Conservation (phyloP, 2,329 filamentous ascomycete species). For the Penicillium polonicum region DNA sequence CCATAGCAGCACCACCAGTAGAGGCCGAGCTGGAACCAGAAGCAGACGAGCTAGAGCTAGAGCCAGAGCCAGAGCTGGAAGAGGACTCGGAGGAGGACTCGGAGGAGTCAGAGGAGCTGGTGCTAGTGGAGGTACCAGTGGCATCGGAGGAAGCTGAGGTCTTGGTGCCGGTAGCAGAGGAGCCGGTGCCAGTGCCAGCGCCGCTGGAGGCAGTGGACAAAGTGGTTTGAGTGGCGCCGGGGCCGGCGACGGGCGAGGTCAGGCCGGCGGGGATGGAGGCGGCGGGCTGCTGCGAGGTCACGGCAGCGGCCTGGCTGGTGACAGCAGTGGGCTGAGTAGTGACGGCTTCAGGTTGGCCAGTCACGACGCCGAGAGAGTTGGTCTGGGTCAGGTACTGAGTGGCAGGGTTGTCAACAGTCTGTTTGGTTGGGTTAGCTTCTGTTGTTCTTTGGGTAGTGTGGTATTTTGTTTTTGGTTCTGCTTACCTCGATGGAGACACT, state of each 20-base stretch:
- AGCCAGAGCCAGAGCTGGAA: conserved; percentile 7
- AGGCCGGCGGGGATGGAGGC: conserved; percentile 45
- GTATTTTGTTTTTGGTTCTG: conserved; percentile 1
- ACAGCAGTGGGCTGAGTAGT: conserved; percentile 35
- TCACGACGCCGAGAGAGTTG: conserved; percentile 51
- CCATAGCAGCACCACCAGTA: conserved; percentile 35
- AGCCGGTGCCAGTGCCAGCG: conserved; percentile 19
- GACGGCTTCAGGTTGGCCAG: conserved; percentile 44
- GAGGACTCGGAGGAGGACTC: not conserved
- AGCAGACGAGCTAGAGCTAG: conserved; percentile 11
- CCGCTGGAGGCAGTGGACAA: conserved; percentile 19
- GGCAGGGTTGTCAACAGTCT: conserved; percentile 41
- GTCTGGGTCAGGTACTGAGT: conserved; percentile 49
- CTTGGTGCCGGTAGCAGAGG: conserved; percentile 12
- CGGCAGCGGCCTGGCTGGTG: conserved; percentile 33
- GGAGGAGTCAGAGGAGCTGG: conserved; percentile 1
- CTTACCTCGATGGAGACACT: conserved; percentile 22
- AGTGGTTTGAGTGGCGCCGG: conserved; percentile 27
- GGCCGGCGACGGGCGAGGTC: conserved; percentile 32
- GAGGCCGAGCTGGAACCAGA: conserved; percentile 23
- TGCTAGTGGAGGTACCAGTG: conserved; percentile 14
- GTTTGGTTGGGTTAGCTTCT: conserved; percentile 15
- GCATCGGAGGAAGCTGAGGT: conserved; percentile 23
- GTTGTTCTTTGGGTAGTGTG: not conserved
- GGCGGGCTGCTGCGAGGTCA: conserved; percentile 36